phyloP scores from a whole-genome alignment of 345 rosid genomes.

The Syzygium aromaticum region DNA sequence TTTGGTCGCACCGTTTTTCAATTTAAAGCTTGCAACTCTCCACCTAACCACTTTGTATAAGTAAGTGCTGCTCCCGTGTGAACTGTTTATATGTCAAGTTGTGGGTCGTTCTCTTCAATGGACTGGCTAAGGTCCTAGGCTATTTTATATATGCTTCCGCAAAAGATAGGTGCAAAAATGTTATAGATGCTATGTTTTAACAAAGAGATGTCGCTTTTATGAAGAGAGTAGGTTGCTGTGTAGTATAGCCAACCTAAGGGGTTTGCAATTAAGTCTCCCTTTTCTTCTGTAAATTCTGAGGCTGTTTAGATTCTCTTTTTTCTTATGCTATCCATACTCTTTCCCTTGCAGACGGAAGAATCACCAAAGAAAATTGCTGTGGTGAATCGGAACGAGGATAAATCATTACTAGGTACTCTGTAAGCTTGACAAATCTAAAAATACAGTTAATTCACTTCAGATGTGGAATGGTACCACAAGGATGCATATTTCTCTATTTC shows the following conservation, averaged over 20 bases:
- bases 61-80: background rate
- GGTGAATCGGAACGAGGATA: slow-evolving; percentile 25
- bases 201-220: no score
- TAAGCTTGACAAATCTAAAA: background rate
- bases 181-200: background rate
- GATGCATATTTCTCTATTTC: background rate
- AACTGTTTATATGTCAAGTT: background rate
- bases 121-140: background rate
- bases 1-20: background rate
- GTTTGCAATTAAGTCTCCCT: background rate
- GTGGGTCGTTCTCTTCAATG: background rate
- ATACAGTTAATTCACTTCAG: background rate
- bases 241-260: background rate
- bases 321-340: background rate
- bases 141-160: background rate
- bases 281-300: background rate
- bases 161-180: background rate
- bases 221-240: background rate
- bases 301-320: background rate
- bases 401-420: slow-evolving; percentile 33
- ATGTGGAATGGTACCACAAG: background rate
- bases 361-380: slow-evolving; percentile 20
- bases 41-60: background rate
- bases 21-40: background rate
- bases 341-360: slow-evolving; percentile 26